Conservation (phyloP, 768 basidiomycete genomes). For the Suillus occidentalis region DNA sequence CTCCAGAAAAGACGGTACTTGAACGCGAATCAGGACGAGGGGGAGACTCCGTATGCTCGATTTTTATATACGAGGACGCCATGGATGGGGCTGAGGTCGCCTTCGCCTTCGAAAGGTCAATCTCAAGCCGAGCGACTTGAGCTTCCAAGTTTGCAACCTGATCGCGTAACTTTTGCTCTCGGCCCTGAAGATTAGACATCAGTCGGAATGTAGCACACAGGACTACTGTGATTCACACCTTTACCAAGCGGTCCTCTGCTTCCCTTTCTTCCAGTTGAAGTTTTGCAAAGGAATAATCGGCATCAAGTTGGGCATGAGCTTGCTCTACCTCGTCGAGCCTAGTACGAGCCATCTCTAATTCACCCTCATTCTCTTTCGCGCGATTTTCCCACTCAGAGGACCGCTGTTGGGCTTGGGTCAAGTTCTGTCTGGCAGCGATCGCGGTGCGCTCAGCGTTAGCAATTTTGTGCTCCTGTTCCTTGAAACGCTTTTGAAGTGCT, state of each 20-base stretch:
- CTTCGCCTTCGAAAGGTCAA: constrained; percentile 54
- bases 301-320: constrained; percentile 61
- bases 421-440: constrained; percentile 56
- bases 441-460: constrained; percentile 62
- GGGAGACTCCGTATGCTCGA: constrained; percentile 38
- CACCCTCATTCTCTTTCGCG: constrained; percentile 66
- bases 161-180: constrained; percentile 65
- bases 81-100: constrained; percentile 27
- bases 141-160: constrained; percentile 63
- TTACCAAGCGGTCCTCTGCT: constrained; percentile 62
- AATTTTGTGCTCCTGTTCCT: constrained; percentile 66
- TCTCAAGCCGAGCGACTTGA: constrained; percentile 56
- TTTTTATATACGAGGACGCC: constrained; percentile 43
- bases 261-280: constrained; percentile 77
- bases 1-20: constrained; percentile 57
- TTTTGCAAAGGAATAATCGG: constrained; percentile 65
- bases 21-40: constrained; percentile 75
- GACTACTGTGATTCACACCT: constrained; percentile 44
- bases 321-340: constrained; percentile 70
- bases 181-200: constrained; percentile 49
- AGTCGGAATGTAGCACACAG: constrained; percentile 5
- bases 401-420: constrained; percentile 74
- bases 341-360: constrained; percentile 58
- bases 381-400: constrained; percentile 81
- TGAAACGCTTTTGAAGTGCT: constrained; percentile 67